phyloP scores from a whole-genome alignment of 345 rosid genomes.

The Linum trigynum region DNA sequence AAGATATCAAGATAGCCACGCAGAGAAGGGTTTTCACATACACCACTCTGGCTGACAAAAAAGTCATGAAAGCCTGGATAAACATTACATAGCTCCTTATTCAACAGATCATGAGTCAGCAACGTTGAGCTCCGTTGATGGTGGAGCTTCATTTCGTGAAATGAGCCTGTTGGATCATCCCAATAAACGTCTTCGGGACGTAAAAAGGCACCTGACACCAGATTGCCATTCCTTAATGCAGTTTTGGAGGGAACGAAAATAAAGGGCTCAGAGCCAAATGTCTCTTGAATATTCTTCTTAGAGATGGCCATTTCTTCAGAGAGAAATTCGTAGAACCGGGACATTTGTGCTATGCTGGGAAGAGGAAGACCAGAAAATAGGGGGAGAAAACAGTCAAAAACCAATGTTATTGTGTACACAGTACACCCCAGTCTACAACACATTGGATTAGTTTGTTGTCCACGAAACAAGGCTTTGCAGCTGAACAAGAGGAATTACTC shows the following conservation, averaged over 20 bases:
- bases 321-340: slow-evolving; percentile 62
- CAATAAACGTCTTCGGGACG: slow-evolving; percentile 64
- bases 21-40: slow-evolving; percentile 57
- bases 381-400: neutral
- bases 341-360: slow-evolving; percentile 73
- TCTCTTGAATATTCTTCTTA: slow-evolving; percentile 37
- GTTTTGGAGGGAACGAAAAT: slow-evolving; percentile 61
- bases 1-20: slow-evolving; percentile 51
- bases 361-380: slow-evolving; percentile 20
- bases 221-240: slow-evolving; percentile 37
- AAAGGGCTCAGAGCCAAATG: slow-evolving; percentile 40
- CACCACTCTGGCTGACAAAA: slow-evolving; percentile 68
- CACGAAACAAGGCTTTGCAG: too few species aligned
- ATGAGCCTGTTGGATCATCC: slow-evolving; percentile 66
- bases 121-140: slow-evolving; percentile 24
- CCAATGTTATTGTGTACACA: neutral
- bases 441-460: too few species aligned
- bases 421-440: too few species aligned
- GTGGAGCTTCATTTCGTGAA: slow-evolving; percentile 40
- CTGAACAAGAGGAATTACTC: too few species aligned
- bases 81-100: slow-evolving; percentile 51
- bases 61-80: slow-evolving; percentile 82
- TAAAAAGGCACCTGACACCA: slow-evolving; percentile 51
- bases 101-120: slow-evolving; percentile 22
- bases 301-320: slow-evolving; percentile 57